Evolutionary conservation across 176 grass and related monocot genomes (phyloP).

Genomic region (Oryza australiensis): DNA sequence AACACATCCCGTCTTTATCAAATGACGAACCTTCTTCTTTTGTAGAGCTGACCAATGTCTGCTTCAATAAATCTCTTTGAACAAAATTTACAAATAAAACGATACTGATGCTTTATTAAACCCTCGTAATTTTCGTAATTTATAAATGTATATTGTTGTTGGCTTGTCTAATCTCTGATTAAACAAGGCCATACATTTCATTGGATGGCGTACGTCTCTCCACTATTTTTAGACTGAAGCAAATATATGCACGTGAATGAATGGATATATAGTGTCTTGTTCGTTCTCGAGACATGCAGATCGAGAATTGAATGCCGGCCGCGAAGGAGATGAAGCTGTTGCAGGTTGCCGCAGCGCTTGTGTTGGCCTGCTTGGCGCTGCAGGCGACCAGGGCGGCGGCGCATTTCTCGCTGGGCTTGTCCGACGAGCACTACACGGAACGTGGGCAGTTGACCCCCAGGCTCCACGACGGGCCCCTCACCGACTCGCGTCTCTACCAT

Average conservation of each 20-base stretch:
- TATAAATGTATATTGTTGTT: too few relatives aligned
- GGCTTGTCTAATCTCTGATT: too few relatives aligned
- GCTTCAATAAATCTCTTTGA: too few relatives aligned
- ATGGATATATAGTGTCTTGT: neutral
- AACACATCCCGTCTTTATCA: too few relatives aligned
- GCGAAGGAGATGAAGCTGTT: neutral
- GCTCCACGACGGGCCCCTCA: neutral
- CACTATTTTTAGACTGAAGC: neutral
- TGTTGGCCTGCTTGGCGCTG: neutral
- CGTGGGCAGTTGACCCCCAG: neutral
- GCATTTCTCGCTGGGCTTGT: neutral
- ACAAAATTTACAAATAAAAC: too few relatives aligned
- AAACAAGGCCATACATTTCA: neutral
- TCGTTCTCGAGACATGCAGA: neutral
- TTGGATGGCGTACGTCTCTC: neutral
- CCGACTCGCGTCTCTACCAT: neutral
- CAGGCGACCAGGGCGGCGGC: neutral
- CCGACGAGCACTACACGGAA: neutral
- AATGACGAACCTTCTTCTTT: too few relatives aligned
- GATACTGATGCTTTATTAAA: too few relatives aligned
- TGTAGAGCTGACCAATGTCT: too few relatives aligned
- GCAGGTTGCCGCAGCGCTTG: neutral
- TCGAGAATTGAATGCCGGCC: neutral
- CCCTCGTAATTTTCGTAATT: too few relatives aligned
- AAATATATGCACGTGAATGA: neutral